These are phyloP conservation scores for Mycena maculata DNA, from an alignment of 768 basidiomycete genomes.

Conservation along the genomic window DNA sequence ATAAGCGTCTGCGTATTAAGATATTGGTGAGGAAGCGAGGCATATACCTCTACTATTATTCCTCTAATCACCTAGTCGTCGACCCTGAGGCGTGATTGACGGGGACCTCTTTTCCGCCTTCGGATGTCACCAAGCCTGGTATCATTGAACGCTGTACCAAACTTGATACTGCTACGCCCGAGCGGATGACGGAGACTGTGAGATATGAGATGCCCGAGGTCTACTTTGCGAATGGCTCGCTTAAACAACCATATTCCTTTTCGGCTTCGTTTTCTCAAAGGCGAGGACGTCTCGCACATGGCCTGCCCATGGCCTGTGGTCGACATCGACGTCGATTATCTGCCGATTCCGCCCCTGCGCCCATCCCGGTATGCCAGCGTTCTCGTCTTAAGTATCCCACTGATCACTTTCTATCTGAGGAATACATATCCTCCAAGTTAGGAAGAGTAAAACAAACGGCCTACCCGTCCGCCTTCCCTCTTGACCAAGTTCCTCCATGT, in stretches of 20 bases:
- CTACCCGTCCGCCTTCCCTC: not conserved
- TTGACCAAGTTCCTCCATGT: not conserved
- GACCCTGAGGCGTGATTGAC: not conserved
- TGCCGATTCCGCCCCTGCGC: no score
- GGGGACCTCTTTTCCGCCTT: not conserved
- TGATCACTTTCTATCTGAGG: not conserved
- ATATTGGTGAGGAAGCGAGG: no score
- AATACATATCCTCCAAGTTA: not conserved
- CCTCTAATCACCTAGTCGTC: no score
- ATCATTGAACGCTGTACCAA: no score
- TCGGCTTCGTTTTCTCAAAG: not conserved
- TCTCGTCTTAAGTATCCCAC: no score
- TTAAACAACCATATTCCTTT: not conserved
- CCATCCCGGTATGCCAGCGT: no score
- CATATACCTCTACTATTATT: no score
- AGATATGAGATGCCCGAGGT: not conserved
- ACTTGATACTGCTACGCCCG: no score
- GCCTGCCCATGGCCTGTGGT: not conserved
- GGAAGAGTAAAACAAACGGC: not conserved
- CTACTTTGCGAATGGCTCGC: not conserved
- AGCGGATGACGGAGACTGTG: no score
- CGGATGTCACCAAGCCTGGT: not conserved
- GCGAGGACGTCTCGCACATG: not conserved
- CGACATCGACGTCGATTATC: no score
- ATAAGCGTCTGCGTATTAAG: no score